A percentile compares a stretch with the other conserved stretches of the same genome.
These are phyloP conservation scores for Aspergillus clavatus DNA, from an alignment of 2,329 filamentous ascomycete genomes.

Conservation along the genomic window DNA sequence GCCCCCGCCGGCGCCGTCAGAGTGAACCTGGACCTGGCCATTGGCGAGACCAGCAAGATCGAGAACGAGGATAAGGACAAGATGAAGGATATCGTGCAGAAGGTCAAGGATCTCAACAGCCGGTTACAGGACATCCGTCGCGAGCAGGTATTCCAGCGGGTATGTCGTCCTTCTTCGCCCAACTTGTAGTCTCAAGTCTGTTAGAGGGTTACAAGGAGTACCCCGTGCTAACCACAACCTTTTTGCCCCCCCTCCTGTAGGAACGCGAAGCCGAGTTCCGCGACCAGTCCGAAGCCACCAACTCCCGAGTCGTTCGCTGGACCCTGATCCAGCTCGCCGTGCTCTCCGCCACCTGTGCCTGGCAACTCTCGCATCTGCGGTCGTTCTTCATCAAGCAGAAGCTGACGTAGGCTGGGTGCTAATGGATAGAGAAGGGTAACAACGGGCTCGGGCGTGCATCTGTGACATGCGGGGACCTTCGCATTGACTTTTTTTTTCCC, in stretches of 20 bases:
- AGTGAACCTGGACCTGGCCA: conserved; percentile 81
- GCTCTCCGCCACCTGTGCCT: conserved; percentile 82
- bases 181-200: neutral
- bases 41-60: conserved; percentile 90
- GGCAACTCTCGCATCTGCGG: conserved; percentile 92
- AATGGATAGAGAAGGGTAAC: neutral
- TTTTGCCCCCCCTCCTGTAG: conserved; percentile 42
- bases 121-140: conserved; percentile 81
- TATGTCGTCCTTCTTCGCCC: conserved; percentile 46
- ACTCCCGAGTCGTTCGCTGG: conserved; percentile 88
- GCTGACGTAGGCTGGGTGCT: conserved; percentile 64
- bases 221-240: neutral
- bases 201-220: neutral
- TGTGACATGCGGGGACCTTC: too few species aligned
- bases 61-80: conserved; percentile 92
- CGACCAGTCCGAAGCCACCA: conserved; percentile 93
- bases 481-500: neutral
- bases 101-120: conserved; percentile 83
- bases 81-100: conserved; percentile 81
- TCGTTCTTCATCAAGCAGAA: conserved; percentile 99
- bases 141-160: conserved; percentile 94
- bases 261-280: conserved; percentile 97
- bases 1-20: conserved; percentile 71
- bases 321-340: conserved; percentile 84
- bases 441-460: neutral